phyloP scores from a whole-genome alignment of 176 grass and related monocot species.

The Zoysia japonica region DNA sequence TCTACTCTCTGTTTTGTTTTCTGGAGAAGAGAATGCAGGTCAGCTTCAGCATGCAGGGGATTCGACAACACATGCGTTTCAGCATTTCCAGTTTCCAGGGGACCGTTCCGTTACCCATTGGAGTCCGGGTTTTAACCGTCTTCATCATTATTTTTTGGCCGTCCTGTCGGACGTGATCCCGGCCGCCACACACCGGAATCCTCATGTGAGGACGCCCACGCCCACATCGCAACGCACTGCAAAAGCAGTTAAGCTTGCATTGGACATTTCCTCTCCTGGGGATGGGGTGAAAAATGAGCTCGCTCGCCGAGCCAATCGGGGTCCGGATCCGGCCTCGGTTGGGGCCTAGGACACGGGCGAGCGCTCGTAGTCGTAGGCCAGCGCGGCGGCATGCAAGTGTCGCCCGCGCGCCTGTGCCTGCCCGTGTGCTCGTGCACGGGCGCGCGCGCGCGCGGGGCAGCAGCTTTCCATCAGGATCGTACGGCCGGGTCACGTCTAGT shows the following conservation, averaged over 20 bases:
- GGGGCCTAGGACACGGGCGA: slow-evolving; percentile 2
- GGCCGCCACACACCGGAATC: not conserved
- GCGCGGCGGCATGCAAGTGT: slow-evolving; percentile 32
- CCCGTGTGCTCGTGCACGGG: not conserved
- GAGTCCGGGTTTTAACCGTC: slow-evolving; percentile 11
- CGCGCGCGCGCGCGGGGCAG: too few species aligned
- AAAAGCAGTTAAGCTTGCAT: slow-evolving; percentile 18
- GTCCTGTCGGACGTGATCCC: not conserved
- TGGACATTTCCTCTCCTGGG: slow-evolving; percentile 20
- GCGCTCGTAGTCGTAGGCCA: slow-evolving; percentile 14
- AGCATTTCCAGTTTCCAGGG: not conserved
- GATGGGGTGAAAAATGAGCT: not conserved
- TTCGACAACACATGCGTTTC: not conserved
- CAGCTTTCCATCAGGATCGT: not conserved
- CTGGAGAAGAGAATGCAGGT: slow-evolving; percentile 7
- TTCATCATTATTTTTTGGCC: not conserved
- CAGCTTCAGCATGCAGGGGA: not conserved
- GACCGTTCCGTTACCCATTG: not conserved
- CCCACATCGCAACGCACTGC: not conserved
- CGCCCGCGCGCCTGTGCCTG: not conserved
- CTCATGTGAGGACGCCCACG: slow-evolving; percentile 1
- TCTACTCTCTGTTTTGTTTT: not conserved
- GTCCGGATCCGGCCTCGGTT: not conserved
- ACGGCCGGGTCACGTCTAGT: slow-evolving; percentile 16
- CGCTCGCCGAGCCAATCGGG: not conserved